Evolutionary conservation across 2,329 filamentous ascomycete species (phyloP).

Genomic region (Verticillium alfalfae): DNA sequence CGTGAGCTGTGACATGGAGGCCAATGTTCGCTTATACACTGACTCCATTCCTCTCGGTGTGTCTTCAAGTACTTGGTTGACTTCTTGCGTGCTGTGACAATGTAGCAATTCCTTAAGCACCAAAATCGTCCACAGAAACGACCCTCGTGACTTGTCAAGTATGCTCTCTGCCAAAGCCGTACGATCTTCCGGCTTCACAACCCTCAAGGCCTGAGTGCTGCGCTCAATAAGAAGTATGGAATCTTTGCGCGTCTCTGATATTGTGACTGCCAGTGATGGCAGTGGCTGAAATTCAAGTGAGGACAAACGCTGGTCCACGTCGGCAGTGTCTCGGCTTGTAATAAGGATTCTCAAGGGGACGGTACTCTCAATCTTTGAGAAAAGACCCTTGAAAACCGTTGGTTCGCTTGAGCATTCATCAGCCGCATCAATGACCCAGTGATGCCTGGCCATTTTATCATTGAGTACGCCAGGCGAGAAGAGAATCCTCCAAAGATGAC

Average conservation of each 20-base stretch:
- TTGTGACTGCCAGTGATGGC: constrained; percentile 10
- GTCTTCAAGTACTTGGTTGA: constrained; percentile 21
- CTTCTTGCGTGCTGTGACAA: constrained; percentile 21
- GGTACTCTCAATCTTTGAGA: constrained; percentile 9
- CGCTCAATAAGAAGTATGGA: constrained; percentile 12
- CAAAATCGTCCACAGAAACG: constrained; percentile 28
- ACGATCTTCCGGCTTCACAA: constrained; percentile 11
- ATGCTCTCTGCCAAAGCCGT: constrained; percentile 19
- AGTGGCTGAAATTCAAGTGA: neutral
- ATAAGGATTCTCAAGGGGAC: constrained; percentile 16
- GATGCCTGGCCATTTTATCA: constrained; percentile 9
- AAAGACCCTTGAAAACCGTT: constrained; percentile 14
- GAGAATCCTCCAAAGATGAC: constrained; percentile 18
- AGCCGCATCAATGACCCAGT: constrained; percentile 26
- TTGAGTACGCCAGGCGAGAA: constrained; percentile 20
- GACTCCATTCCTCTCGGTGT: constrained; percentile 26
- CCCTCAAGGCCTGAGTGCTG: constrained; percentile 6
- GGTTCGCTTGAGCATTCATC: constrained; percentile 22
- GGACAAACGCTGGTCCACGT: constrained; percentile 1
- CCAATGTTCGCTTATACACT: constrained; percentile 24
- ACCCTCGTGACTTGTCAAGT: constrained; percentile 26
- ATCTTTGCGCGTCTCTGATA: constrained; percentile 14
- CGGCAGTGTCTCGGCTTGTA: constrained; percentile 12
- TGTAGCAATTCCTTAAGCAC: constrained; percentile 22
- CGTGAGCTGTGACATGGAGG: constrained; percentile 19